Conservation (phyloP, 2,329 filamentous ascomycete genomes). For the Bretziella fagacearum region DNA sequence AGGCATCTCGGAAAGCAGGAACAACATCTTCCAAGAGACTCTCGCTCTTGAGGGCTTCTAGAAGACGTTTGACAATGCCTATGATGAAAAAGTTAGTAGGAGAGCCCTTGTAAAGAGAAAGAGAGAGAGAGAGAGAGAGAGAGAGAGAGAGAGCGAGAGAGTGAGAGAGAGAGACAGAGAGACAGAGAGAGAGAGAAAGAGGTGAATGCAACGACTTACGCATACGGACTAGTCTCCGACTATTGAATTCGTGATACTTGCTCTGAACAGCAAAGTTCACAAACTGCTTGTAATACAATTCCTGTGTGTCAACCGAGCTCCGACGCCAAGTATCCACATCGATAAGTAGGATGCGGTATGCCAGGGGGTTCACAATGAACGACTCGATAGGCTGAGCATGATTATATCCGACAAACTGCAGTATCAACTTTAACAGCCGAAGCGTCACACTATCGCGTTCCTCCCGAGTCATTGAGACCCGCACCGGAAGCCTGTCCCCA, state of each 20-base stretch:
- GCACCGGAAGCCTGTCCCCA: background rate
- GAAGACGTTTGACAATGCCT: slow-evolving; percentile 78
- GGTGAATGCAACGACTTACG: slow-evolving; percentile 42
- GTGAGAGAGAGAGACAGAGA: background rate
- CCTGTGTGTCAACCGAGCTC: slow-evolving; percentile 58
- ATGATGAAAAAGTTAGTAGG: background rate
- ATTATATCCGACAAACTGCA: slow-evolving; percentile 81
- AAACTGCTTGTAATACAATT: slow-evolving; percentile 87
- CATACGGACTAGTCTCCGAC: slow-evolving; percentile 73
- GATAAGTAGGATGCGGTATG: slow-evolving; percentile 79
- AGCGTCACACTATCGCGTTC: slow-evolving; percentile 40
- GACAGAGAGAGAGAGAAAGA: too few species aligned
- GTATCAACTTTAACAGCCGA: slow-evolving; percentile 56
- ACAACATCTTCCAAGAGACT: slow-evolving; percentile 55
- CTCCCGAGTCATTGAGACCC: slow-evolving; percentile 30
- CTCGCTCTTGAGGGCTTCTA: slow-evolving; percentile 82
- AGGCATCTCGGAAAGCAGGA: slow-evolving; percentile 58
- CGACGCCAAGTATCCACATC: slow-evolving; percentile 88
- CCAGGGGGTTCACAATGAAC: slow-evolving; percentile 87
- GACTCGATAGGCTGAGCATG: slow-evolving; percentile 65
- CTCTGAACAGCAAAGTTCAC: slow-evolving; percentile 74
- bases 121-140: too few species aligned
- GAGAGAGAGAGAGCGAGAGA: too few species aligned
- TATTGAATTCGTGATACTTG: slow-evolving; percentile 85
- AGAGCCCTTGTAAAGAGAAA: background rate